phyloP scores from a whole-genome alignment of 257 asterid genomes.

The Solanum clarkiae region DNA sequence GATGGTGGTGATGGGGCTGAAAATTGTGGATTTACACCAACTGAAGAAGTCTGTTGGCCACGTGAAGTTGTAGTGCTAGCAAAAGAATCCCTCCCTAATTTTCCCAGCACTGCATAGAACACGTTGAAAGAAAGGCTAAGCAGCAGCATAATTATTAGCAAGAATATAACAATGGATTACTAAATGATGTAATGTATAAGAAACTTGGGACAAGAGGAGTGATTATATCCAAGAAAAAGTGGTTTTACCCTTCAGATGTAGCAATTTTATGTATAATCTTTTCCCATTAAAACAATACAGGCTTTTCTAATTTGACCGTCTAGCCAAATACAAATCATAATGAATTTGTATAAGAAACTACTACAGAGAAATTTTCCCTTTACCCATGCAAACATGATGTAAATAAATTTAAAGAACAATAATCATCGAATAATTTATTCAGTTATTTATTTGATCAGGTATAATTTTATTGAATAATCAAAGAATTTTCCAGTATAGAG shows the following conservation, averaged over 20 bases:
- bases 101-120: slow-evolving; percentile 29
- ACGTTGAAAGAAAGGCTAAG: slow-evolving; percentile 2
- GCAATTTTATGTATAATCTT: not conserved
- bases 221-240: not conserved
- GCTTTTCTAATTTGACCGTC: not conserved
- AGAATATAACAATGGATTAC: not conserved
- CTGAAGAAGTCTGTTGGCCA: slow-evolving; percentile 64
- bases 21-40: slow-evolving; percentile 61
- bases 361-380: not conserved
- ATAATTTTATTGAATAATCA: not conserved
- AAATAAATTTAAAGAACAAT: not conserved
- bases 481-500: not conserved
- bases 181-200: not conserved
- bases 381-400: not conserved
- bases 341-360: not conserved
- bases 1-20: slow-evolving; percentile 59
- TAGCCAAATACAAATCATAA: not conserved
- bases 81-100: slow-evolving; percentile 32
- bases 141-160: not conserved
- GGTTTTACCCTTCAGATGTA: not conserved
- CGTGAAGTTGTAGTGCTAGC: slow-evolving; percentile 52
- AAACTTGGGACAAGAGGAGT: not conserved
- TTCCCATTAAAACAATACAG: not conserved
- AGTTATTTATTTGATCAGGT: not conserved
- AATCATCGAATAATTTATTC: not conserved